These are phyloP conservation scores for Lactarius quietus DNA, from an alignment of 768 basidiomycete species.

Conservation along the genomic window DNA sequence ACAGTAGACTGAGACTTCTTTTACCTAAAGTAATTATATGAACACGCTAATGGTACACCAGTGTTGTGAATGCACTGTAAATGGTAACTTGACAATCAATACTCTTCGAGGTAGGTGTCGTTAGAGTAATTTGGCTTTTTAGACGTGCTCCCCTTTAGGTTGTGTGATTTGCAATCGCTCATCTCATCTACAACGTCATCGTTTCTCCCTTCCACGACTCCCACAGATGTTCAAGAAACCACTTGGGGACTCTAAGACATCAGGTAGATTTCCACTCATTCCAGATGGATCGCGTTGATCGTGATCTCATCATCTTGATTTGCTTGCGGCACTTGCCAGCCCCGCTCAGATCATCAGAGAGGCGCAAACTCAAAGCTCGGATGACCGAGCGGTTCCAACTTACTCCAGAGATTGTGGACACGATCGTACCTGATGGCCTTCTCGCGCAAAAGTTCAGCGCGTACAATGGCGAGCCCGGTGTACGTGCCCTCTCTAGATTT, in stretches of 20 bases:
- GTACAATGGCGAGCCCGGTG: constrained; percentile 61
- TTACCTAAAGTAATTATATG: too few relatives aligned
- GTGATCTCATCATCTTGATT: neutral
- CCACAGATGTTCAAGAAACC: constrained; percentile 81
- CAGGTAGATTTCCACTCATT: constrained; percentile 35
- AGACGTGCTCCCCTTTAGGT: neutral
- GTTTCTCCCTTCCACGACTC: neutral
- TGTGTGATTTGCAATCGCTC: neutral
- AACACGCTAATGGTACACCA: too few relatives aligned
- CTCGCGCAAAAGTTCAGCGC: constrained; percentile 64
- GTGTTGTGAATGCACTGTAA: too few relatives aligned
- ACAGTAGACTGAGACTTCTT: too few relatives aligned
- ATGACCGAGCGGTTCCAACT: constrained; percentile 46
- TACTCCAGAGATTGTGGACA: constrained; percentile 56
- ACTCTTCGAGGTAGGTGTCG: too few relatives aligned
- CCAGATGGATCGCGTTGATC: neutral
- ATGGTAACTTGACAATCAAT: too few relatives aligned
- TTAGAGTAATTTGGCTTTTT: neutral
- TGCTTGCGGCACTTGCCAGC: constrained; percentile 33
- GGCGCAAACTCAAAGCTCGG: constrained; percentile 65
- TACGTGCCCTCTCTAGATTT: constrained; percentile 35
- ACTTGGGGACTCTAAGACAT: constrained; percentile 62
- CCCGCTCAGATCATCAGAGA: constrained; percentile 68
- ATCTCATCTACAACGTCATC: neutral
- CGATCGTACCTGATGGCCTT: constrained; percentile 72